A percentile compares a stretch with the other conserved stretches of the same genome.
Evolutionary conservation across 2,329 filamentous ascomycete species (phyloP).

Genomic region (Coniosporium uncinatum): DNA sequence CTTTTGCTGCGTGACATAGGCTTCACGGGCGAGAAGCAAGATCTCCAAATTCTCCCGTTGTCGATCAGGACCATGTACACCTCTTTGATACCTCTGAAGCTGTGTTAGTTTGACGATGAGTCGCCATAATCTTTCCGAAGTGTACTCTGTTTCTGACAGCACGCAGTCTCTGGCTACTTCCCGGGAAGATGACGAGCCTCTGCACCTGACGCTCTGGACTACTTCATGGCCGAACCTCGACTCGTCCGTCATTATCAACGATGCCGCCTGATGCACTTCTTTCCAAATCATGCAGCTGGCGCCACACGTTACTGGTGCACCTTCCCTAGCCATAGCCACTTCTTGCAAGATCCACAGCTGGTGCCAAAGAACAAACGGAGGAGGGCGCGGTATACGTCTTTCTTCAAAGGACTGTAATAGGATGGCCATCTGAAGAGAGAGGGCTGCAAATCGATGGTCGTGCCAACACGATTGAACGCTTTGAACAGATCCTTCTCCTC

Average conservation of each 20-base stretch:
- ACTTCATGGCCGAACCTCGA: not conserved
- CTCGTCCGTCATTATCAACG: not conserved
- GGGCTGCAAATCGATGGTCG: not conserved
- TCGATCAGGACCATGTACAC: not conserved
- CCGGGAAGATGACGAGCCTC: not conserved
- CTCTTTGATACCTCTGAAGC: not conserved
- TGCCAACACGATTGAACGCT: not conserved
- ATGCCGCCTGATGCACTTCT: not conserved
- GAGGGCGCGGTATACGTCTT: not conserved
- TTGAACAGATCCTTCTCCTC: not conserved
- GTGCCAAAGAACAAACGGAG: slow-evolving; percentile 1
- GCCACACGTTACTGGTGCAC: not conserved
- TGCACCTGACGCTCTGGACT: not conserved
- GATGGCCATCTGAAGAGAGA: not conserved
- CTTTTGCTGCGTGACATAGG: not conserved
- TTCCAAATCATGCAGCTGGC: not conserved
- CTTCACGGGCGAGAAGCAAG: not conserved
- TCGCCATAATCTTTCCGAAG: not conserved
- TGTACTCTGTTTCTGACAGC: not conserved
- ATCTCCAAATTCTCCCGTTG: not conserved
- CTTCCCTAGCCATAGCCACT: not conserved
- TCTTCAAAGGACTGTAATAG: not conserved
- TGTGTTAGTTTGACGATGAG: not conserved
- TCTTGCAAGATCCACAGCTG: slow-evolving; percentile 1
- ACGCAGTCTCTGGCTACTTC: too few species aligned